Conservation (phyloP, 129 eudicot genomes). For the Silybum marianum region DNA sequence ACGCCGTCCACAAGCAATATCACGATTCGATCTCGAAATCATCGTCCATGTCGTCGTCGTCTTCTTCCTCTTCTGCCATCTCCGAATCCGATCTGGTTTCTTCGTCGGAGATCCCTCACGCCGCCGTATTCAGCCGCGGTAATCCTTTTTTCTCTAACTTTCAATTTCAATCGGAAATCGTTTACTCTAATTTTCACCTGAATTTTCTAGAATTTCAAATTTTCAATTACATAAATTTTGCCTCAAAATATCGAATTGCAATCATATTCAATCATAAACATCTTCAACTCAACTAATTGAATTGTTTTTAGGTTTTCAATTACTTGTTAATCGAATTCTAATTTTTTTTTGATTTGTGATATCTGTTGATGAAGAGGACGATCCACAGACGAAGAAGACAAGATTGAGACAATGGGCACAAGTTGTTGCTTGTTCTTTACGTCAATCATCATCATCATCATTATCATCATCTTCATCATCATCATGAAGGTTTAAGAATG, state of each 20-base stretch:
- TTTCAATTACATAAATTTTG: neutral
- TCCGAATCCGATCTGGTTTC: conserved; percentile 51
- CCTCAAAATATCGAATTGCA: neutral
- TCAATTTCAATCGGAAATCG: neutral
- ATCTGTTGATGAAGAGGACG: conserved; percentile 41
- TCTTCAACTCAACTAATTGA: neutral
- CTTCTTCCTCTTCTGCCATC: conserved; percentile 21
- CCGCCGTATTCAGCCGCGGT: conserved; percentile 53
- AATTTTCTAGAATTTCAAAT: neutral
- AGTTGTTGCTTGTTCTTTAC: conserved; percentile 68
- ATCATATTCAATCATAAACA: neutral
- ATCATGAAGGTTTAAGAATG: conserved; percentile 25
- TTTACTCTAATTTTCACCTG: neutral
- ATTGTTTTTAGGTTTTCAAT: neutral
- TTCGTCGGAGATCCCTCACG: conserved; percentile 44
- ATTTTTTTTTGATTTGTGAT: conserved; percentile 2
- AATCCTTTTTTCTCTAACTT: conserved; percentile 7
- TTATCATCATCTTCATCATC: conserved; percentile 29
- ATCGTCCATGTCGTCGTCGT: conserved; percentile 31
- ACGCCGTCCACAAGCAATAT: conserved; percentile 67
- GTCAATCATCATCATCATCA: conserved; percentile 39
- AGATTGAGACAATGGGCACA: conserved; percentile 78
- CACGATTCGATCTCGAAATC: conserved; percentile 45
- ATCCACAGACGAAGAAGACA: conserved; percentile 65
- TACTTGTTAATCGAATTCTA: conserved; percentile 2